Evolutionary conservation across 371 early-diverging fungal genomes (phyloP).

Genomic region (Choanephora cucurbitarum): DNA sequence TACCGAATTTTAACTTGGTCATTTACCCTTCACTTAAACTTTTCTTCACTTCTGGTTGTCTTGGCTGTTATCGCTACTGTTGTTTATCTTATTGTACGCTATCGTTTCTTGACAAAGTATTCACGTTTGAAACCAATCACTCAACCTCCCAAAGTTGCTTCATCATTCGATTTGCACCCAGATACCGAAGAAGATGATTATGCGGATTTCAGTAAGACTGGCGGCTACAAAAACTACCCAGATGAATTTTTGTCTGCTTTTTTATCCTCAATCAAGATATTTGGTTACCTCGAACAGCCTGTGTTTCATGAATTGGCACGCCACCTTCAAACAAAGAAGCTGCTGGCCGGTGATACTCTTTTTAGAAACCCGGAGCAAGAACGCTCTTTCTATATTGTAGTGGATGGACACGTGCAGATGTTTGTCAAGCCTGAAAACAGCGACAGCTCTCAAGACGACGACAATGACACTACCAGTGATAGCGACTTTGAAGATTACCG

Average conservation of each 20-base stretch:
- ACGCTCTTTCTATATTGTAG: slow-evolving; percentile 89
- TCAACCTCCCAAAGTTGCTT: slow-evolving; percentile 50
- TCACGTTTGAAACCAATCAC: slow-evolving; percentile 68
- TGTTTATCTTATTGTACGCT: slow-evolving; percentile 67
- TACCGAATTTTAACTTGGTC: slow-evolving; percentile 69
- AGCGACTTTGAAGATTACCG: slow-evolving; percentile 12
- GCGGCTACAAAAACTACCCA: slow-evolving; percentile 61
- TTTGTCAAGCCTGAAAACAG: slow-evolving; percentile 56
- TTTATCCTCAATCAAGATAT: slow-evolving; percentile 90
- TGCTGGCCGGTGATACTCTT: slow-evolving; percentile 86
- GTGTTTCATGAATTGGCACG: slow-evolving; percentile 95
- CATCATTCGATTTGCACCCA: slow-evolving; percentile 83
- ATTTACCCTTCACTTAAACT: slow-evolving; percentile 68
- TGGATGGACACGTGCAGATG: slow-evolving; percentile 92
- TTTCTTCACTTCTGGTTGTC: slow-evolving; percentile 58
- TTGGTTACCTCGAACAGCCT: slow-evolving; percentile 94
- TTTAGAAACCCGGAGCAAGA: slow-evolving; percentile 77
- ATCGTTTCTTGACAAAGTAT: slow-evolving; percentile 76
- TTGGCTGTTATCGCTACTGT: slow-evolving; percentile 37
- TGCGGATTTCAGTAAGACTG: slow-evolving; percentile 31
- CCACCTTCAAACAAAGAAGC: slow-evolving; percentile 81
- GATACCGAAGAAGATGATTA: slow-evolving; percentile 68
- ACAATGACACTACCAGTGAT: slow-evolving; percentile 33
- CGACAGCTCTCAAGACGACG: slow-evolving; percentile 24
- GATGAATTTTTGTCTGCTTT: slow-evolving; percentile 86